These are phyloP conservation scores for Triangularia verruculosa DNA, from an alignment of 2,329 filamentous ascomycete species.

Conservation along the genomic window DNA sequence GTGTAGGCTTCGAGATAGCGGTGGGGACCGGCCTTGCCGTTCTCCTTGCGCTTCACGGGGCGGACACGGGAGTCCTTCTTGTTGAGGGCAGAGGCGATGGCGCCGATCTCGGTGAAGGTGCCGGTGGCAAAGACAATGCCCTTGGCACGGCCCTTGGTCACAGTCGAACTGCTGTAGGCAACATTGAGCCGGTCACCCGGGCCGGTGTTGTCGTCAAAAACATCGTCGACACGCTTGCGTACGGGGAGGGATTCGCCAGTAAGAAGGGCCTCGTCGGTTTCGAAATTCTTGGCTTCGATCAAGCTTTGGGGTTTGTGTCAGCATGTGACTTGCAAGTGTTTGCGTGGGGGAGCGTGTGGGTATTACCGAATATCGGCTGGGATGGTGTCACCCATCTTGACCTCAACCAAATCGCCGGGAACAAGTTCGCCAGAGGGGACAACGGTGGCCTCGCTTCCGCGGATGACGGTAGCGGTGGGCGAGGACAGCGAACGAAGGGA, in stretches of 20 bases:
- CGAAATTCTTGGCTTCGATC: conserved; percentile 67
- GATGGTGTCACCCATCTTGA: conserved; percentile 71
- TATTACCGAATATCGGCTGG: conserved; percentile 65
- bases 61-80: conserved; percentile 42
- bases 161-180: conserved; percentile 66
- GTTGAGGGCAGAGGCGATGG: conserved; percentile 54
- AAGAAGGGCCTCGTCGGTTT: conserved; percentile 71
- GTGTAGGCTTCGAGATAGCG: conserved; percentile 37
- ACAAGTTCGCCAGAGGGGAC: conserved; percentile 65
- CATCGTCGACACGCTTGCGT: conserved; percentile 57
- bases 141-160: conserved; percentile 66
- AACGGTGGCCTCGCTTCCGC: conserved; percentile 50
- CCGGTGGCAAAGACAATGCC: conserved; percentile 68
- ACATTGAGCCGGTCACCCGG: conserved; percentile 69
- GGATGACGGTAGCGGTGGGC: conserved; percentile 57
- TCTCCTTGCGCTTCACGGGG: conserved; percentile 47
- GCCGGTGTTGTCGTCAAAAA: conserved; percentile 48
- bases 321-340: not conserved
- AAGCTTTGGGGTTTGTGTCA: conserved; percentile 37
- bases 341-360: conserved; percentile 10
- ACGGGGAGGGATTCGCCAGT: conserved; percentile 72
- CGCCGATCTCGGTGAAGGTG: conserved; percentile 57
- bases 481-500: conserved; percentile 58
- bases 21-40: conserved; percentile 39
- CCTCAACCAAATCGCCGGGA: conserved; percentile 64